Percentiles rank a stretch among this genome's conserved stretches.
Conservation (phyloP, 148 eudicot genomes). For the Dianthus caryophyllus region DNA sequence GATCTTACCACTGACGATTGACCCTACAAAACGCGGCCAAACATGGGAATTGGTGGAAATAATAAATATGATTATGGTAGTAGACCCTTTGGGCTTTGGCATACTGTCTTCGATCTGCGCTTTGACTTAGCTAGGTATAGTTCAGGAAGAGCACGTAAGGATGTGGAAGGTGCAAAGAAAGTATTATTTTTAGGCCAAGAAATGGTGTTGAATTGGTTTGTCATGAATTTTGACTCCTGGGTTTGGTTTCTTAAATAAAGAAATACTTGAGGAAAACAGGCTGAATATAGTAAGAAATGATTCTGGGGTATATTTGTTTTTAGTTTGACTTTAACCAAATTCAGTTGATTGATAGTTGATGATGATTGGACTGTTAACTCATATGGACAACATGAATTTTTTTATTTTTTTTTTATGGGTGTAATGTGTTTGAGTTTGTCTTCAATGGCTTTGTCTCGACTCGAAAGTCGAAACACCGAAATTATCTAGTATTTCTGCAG, state of each 20-base stretch:
- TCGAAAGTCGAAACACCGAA: not conserved
- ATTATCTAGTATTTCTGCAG: not conserved
- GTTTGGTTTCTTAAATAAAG: too few species aligned
- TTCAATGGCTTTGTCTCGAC: not conserved
- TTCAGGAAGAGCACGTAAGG: too few species aligned
- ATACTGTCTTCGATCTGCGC: too few species aligned
- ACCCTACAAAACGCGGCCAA: too few species aligned
- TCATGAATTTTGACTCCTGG: too few species aligned
- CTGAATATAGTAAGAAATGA: not conserved
- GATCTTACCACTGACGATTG: too few species aligned
- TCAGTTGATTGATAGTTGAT: not conserved
- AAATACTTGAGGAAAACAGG: too few species aligned
- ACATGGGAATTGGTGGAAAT: too few species aligned
- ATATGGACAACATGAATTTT: not conserved
- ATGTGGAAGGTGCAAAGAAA: too few species aligned
- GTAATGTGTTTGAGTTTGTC: conserved; percentile 13
- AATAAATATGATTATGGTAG: too few species aligned
- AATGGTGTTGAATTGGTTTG: not conserved
- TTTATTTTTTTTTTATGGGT: not conserved
- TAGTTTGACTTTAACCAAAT: not conserved
- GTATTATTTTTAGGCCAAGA: not conserved
- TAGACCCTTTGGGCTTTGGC: too few species aligned
- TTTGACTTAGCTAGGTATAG: too few species aligned
- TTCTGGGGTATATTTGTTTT: not conserved
- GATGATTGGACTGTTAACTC: conserved; percentile 1